Conservation (phyloP, 352 stramenopile genomes). For the Phytophthora pisi region DNA sequence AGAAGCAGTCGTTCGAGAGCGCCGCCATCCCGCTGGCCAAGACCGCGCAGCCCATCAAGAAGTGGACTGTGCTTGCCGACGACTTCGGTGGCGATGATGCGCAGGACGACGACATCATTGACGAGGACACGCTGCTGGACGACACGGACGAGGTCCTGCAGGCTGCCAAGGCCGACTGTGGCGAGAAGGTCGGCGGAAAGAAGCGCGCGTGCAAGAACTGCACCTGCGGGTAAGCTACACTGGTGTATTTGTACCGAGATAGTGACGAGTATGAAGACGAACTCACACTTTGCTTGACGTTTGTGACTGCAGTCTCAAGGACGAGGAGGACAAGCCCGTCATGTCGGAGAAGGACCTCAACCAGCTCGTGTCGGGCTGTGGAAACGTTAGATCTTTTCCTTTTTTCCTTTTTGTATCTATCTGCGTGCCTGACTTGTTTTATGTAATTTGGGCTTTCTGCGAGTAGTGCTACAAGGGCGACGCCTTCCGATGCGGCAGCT, state of each 20-base stretch:
- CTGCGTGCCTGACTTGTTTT: slow-evolving; percentile 11
- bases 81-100: slow-evolving; percentile 62
- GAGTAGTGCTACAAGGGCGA: slow-evolving; percentile 96
- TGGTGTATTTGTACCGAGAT: not conserved
- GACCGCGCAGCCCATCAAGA: slow-evolving; percentile 47
- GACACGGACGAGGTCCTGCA: slow-evolving; percentile 85
- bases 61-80: slow-evolving; percentile 77
- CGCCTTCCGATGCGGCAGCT: slow-evolving; percentile 96
- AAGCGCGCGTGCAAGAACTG: slow-evolving; percentile 96
- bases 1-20: slow-evolving; percentile 69
- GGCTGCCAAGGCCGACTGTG: slow-evolving; percentile 72
- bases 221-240: slow-evolving; percentile 88
- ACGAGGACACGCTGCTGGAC: slow-evolving; percentile 85
- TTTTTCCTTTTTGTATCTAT: not conserved
- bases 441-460: slow-evolving; percentile 15
- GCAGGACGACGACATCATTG: slow-evolving; percentile 78
- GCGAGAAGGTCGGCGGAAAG: slow-evolving; percentile 87
- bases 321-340: slow-evolving; percentile 72
- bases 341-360: slow-evolving; percentile 77
- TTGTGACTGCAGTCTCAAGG: slow-evolving; percentile 54
- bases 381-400: slow-evolving; percentile 59
- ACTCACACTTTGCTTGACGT: not conserved
- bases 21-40: slow-evolving; percentile 62
- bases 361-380: slow-evolving; percentile 82
- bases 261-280: not conserved